A percentile compares a stretch with the other conserved stretches of the same genome.
phyloP scores from a whole-genome alignment of 371 early-diverging fungal species.

The Apophysomyces variabilis region DNA sequence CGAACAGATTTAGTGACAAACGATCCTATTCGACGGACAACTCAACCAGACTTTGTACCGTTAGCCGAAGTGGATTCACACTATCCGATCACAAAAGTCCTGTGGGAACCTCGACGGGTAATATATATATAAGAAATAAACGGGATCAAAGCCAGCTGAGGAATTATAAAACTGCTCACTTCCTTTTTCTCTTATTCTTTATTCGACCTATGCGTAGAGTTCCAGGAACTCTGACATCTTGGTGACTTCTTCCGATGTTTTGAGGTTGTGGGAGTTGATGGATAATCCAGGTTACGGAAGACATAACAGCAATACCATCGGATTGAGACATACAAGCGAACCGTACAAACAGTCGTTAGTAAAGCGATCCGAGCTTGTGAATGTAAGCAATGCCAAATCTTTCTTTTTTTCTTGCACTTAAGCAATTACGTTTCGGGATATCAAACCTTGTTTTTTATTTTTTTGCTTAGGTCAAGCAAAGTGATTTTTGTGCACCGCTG shows the following conservation, averaged over 20 bases:
- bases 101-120: slow-evolving; percentile 87
- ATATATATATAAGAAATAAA: background rate
- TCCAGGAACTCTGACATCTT: slow-evolving; percentile 70
- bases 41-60: slow-evolving; percentile 66
- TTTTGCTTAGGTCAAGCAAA: slow-evolving; percentile 57
- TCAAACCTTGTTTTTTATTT: background rate
- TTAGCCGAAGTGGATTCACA: slow-evolving; percentile 81
- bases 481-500: slow-evolving; percentile 81
- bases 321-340: slow-evolving; percentile 21
- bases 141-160: background rate
- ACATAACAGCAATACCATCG: slow-evolving; percentile 44
- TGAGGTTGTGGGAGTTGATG: slow-evolving; percentile 87
- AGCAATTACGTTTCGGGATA: background rate
- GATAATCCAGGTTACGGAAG: slow-evolving; percentile 47
- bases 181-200: background rate
- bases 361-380: slow-evolving; percentile 57
- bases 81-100: slow-evolving; percentile 91
- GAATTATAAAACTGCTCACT: background rate
- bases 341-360: slow-evolving; percentile 28
- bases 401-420: background rate
- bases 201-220: background rate
- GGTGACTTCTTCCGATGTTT: slow-evolving; percentile 87
- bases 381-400: slow-evolving; percentile 45
- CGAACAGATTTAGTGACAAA: slow-evolving; percentile 51
- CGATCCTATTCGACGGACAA: slow-evolving; percentile 21